These are phyloP conservation scores for Purpureocillium lavendulum DNA, from an alignment of 2,329 filamentous ascomycete species.

Conservation along the genomic window DNA sequence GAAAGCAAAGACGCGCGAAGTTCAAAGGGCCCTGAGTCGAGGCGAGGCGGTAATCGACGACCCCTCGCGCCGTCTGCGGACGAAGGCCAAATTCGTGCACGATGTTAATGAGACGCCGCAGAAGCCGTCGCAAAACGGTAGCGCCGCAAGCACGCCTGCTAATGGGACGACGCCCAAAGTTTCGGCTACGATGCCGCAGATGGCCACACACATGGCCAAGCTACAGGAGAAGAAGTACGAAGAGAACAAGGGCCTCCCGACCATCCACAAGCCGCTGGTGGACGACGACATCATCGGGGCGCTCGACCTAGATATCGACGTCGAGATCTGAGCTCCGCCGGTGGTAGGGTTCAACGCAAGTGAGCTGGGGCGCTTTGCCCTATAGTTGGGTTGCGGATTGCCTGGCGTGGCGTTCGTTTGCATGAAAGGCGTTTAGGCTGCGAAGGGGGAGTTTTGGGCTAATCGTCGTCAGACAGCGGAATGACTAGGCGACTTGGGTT, in stretches of 20 bases:
- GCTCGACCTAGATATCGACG: slow-evolving; percentile 85
- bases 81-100: slow-evolving; percentile 60
- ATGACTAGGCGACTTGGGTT: too few relatives aligned
- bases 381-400: too few relatives aligned
- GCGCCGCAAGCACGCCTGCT: slow-evolving; percentile 42
- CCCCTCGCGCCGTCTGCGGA: slow-evolving; percentile 53
- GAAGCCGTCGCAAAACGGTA: slow-evolving; percentile 37
- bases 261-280: slow-evolving; percentile 70
- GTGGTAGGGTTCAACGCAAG: too few relatives aligned
- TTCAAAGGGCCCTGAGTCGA: slow-evolving; percentile 51
- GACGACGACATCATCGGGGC: slow-evolving; percentile 90
- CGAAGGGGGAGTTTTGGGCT: too few relatives aligned
- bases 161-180: slow-evolving; percentile 41
- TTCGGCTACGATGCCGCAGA: slow-evolving; percentile 29
- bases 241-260: slow-evolving; percentile 53
- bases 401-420: too few relatives aligned
- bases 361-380: too few relatives aligned
- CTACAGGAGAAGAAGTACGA: slow-evolving; percentile 42
- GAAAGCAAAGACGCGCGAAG: slow-evolving; percentile 52
- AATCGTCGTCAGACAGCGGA: too few relatives aligned
- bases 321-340: slow-evolving; percentile 58
- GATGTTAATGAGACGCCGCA: slow-evolving; percentile 45
- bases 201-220: slow-evolving; percentile 45
- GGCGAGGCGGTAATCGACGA: slow-evolving; percentile 55
- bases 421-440: too few relatives aligned